phyloP scores from a whole-genome alignment of 2,329 filamentous ascomycete species.

The Fusarium brevicatenulatum region DNA sequence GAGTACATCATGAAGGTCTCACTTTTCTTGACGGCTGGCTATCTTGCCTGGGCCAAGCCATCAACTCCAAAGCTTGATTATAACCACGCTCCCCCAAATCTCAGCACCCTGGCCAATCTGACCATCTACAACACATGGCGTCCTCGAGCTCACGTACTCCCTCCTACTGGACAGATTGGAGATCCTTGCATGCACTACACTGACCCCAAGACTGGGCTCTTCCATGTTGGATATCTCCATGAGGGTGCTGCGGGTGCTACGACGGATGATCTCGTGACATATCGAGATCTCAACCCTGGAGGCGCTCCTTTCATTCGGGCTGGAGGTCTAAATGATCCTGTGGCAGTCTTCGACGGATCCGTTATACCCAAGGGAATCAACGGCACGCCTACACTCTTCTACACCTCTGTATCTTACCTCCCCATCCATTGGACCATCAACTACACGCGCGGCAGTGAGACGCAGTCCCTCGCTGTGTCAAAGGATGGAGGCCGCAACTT shows the following conservation, averaged over 20 bases:
- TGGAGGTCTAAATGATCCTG: slow-evolving; percentile 43
- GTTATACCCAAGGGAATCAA: slow-evolving; percentile 56
- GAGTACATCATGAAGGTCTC: slow-evolving; percentile 25
- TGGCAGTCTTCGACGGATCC: slow-evolving; percentile 56
- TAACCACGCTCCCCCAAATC: slow-evolving; percentile 51
- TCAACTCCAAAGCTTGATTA: slow-evolving; percentile 44
- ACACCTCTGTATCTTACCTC: slow-evolving; percentile 56
- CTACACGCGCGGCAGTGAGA: slow-evolving; percentile 58
- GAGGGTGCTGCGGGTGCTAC: slow-evolving; percentile 50
- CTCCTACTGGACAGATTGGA: slow-evolving; percentile 53
- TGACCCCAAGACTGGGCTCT: slow-evolving; percentile 55
- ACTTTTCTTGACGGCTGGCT: slow-evolving; percentile 27
- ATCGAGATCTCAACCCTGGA: slow-evolving; percentile 50
- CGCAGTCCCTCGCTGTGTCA: slow-evolving; percentile 56
- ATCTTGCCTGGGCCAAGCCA: slow-evolving; percentile 29
- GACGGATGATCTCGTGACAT: slow-evolving; percentile 55
- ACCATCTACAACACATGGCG: slow-evolving; percentile 48
- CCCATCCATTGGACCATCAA: slow-evolving; percentile 58
- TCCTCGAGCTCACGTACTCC: slow-evolving; percentile 54
- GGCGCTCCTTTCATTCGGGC: slow-evolving; percentile 56
- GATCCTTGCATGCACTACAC: slow-evolving; percentile 59
- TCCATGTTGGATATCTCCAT: slow-evolving; percentile 57
- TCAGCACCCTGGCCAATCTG: slow-evolving; percentile 52
- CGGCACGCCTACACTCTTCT: slow-evolving; percentile 55
- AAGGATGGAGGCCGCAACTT: slow-evolving; percentile 48